These are phyloP conservation scores for Daedalea quercina DNA, from an alignment of 768 basidiomycete species.

Conservation along the genomic window DNA sequence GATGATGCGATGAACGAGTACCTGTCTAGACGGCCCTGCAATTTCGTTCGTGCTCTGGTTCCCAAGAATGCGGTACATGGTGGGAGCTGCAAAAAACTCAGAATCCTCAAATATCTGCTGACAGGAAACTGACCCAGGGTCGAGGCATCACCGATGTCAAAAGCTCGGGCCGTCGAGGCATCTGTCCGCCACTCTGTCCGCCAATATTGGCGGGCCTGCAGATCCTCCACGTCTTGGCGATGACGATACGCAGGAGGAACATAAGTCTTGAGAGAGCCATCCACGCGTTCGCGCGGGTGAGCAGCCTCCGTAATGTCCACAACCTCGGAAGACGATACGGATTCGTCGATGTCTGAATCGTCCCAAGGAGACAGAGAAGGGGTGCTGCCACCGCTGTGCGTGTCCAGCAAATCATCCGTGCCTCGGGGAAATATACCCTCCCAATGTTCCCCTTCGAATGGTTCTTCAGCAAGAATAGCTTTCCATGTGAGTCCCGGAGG, in stretches of 20 bases:
- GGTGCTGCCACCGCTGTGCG: conserved; percentile 48
- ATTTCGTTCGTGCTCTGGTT: conserved; percentile 32
- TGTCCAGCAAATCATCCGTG: conserved; percentile 36
- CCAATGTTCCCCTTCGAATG: conserved; percentile 85
- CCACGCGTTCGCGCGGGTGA: background rate
- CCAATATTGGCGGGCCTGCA: conserved; percentile 71
- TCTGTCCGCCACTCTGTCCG: conserved; percentile 54
- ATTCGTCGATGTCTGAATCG: conserved; percentile 14
- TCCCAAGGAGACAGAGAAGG: conserved; percentile 62
- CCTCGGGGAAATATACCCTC: conserved; percentile 59
- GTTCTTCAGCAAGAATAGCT: conserved; percentile 75
- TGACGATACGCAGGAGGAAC: conserved; percentile 29
- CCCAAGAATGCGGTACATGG: conserved; percentile 32
- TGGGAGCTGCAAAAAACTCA: conserved; percentile 32
- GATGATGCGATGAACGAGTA: conserved; percentile 11
- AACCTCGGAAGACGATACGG: conserved; percentile 12
- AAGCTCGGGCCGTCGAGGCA: conserved; percentile 33
- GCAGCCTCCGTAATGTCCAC: background rate
- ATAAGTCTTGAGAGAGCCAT: background rate
- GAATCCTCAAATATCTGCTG: background rate
- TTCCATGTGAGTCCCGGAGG: conserved; percentile 58
- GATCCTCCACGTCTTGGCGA: conserved; percentile 52
- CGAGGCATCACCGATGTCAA: conserved; percentile 65
- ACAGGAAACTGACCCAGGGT: conserved; percentile 47
- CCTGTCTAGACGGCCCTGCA: conserved; percentile 38